phyloP scores from a whole-genome alignment of 1,284 basidiomycete species.

The Xanthoconium separans region DNA sequence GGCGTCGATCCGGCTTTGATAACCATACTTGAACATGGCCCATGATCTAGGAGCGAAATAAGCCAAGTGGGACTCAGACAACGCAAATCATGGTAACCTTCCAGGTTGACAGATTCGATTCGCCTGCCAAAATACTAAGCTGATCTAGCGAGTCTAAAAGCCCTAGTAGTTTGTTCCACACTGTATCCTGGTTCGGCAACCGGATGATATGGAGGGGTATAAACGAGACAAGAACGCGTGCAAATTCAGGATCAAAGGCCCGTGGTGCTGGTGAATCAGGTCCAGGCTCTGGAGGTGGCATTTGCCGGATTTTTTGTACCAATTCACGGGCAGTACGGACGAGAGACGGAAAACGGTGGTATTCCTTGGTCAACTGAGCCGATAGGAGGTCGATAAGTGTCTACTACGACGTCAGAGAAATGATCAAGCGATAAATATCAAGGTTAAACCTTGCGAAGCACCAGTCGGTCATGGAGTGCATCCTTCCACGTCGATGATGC shows the following conservation, averaged over 20 bases:
- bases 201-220: constrained; percentile 69
- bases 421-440: not conserved
- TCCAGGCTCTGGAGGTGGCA: constrained; percentile 34
- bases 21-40: constrained; percentile 51
- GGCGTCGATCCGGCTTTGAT: constrained; percentile 38
- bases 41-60: constrained; percentile 39
- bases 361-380: constrained; percentile 28
- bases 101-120: constrained; percentile 54
- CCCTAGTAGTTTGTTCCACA: constrained; percentile 51
- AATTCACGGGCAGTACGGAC: constrained; percentile 22
- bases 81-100: constrained; percentile 43
- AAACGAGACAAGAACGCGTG: constrained; percentile 66
- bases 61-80: not conserved
- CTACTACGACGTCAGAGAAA: constrained; percentile 15
- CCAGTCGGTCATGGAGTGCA: constrained; percentile 52
- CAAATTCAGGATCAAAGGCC: constrained; percentile 71
- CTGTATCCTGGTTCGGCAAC: constrained; percentile 48
- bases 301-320: constrained; percentile 19
- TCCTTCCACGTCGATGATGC: constrained; percentile 45
- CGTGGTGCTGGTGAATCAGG: constrained; percentile 49
- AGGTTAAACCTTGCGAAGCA: constrained; percentile 54
- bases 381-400: constrained; percentile 50
- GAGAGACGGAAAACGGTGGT: constrained; percentile 17
- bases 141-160: constrained; percentile 62
- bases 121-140: constrained; percentile 44